Conservation (phyloP, 1,284 basidiomycete genomes). For the Retiboletus flavoniger region DNA sequence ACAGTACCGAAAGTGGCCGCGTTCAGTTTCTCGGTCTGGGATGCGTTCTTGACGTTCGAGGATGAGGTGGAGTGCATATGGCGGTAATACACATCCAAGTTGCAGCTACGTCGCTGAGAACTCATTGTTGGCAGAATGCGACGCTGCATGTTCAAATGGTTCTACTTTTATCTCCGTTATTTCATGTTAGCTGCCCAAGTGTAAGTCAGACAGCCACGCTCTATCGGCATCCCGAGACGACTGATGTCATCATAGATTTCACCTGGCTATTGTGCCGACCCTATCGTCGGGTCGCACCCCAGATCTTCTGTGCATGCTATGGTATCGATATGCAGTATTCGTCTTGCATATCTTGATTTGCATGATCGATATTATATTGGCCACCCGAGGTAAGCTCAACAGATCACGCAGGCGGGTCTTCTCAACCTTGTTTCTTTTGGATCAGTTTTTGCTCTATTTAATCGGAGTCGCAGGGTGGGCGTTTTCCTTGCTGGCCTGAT, state of each 20-base stretch:
- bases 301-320: conserved; percentile 10
- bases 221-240: neutral
- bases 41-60: conserved; percentile 12
- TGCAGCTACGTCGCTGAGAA: neutral
- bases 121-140: conserved; percentile 13
- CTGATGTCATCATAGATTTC: conserved; percentile 9
- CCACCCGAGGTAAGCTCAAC: conserved; percentile 19
- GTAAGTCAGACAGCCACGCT: conserved; percentile 5
- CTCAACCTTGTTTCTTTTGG: neutral
- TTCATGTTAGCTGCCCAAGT: conserved; percentile 14
- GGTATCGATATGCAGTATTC: conserved; percentile 15
- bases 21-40: conserved; percentile 19
- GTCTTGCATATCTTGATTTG: conserved; percentile 5
- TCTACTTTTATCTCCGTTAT: conserved; percentile 26
- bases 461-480: conserved; percentile 17
- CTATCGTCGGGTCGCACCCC: conserved; percentile 16
- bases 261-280: conserved; percentile 8
- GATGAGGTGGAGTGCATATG: conserved; percentile 25
- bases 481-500: conserved; percentile 14
- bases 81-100: conserved; percentile 13
- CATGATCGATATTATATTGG: conserved; percentile 16
- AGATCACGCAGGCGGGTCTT: neutral
- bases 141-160: conserved; percentile 18
- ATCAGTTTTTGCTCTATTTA: conserved; percentile 28
- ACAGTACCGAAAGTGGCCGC: conserved; percentile 14